Evolutionary conservation across 2,329 filamentous ascomycete genomes (phyloP).

Genomic region (Penicillium hordei): DNA sequence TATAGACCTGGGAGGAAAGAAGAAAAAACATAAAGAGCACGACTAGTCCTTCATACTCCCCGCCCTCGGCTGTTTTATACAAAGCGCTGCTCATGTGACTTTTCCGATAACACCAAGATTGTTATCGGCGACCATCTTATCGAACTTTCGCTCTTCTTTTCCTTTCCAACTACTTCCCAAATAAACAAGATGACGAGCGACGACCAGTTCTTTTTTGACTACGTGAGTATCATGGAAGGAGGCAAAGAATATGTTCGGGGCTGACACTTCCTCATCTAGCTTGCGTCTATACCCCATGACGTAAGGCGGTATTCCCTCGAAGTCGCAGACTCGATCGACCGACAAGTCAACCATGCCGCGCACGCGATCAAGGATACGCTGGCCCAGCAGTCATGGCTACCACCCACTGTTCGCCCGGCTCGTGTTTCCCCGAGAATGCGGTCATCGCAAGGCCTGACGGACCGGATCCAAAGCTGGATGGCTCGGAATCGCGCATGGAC

Average conservation of each 20-base stretch:
- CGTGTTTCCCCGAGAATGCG: slow-evolving; percentile 24
- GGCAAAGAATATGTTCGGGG: background rate
- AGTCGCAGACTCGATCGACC: slow-evolving; percentile 77
- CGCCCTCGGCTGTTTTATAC: background rate
- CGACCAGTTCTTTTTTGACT: slow-evolving; percentile 74
- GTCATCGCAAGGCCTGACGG: slow-evolving; percentile 46
- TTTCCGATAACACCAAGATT: slow-evolving; percentile 3
- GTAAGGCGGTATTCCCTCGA: slow-evolving; percentile 69
- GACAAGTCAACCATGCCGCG: slow-evolving; percentile 75
- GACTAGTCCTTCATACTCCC: background rate
- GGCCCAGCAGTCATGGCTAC: slow-evolving; percentile 69
- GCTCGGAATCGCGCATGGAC: slow-evolving; percentile 70
- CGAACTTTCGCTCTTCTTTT: slow-evolving; percentile 12
- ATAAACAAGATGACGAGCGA: slow-evolving; percentile 68
- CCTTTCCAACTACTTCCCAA: slow-evolving; percentile 10
- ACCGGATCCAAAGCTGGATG: slow-evolving; percentile 70
- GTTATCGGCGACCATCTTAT: slow-evolving; percentile 23
- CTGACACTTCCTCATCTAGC: slow-evolving; percentile 40
- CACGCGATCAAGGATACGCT: slow-evolving; percentile 67
- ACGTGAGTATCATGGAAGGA: slow-evolving; percentile 55
- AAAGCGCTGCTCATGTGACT: slow-evolving; percentile 5
- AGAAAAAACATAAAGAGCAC: background rate
- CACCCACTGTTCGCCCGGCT: slow-evolving; percentile 64
- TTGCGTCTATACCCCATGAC: slow-evolving; percentile 62
- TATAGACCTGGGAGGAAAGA: accelerated